These are phyloP conservation scores for Coemansia sp. DNA, from an alignment of 192 early-diverging fungal species.

Conservation along the genomic window DNA sequence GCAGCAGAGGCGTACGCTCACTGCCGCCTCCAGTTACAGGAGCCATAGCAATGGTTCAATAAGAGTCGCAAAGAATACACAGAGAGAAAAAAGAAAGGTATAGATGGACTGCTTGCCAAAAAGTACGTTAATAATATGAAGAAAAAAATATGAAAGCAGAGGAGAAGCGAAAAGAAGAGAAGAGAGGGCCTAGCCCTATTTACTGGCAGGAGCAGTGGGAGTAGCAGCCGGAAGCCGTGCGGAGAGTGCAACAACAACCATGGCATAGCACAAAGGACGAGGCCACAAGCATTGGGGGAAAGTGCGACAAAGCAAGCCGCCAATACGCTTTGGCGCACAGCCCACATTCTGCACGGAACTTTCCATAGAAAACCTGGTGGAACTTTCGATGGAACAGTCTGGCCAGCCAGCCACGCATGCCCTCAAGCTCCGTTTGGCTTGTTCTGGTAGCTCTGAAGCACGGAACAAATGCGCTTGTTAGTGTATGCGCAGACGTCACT, in stretches of 20 bases:
- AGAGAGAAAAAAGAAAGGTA: background rate
- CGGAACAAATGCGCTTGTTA: background rate
- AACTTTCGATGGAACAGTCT: conserved; percentile 4
- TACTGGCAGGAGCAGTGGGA: background rate
- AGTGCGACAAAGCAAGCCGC: conserved; percentile 6
- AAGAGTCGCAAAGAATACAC: background rate
- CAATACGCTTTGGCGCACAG: background rate
- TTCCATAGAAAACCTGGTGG: background rate
- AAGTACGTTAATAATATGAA: background rate
- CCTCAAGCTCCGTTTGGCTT: background rate
- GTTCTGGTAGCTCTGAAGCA: background rate
- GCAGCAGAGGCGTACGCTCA: conserved; percentile 55
- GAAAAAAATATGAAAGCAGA: background rate
- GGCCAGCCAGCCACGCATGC: background rate
- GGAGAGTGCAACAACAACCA: background rate
- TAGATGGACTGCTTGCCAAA: background rate
- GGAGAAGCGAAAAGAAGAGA: conserved; percentile 16
- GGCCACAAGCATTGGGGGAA: conserved; percentile 7
- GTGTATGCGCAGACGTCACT: background rate
- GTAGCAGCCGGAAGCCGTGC: background rate
- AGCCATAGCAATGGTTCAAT: conserved; percentile 22
- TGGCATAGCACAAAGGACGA: background rate
- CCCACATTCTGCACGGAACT: conserved; percentile 19
- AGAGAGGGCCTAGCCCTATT: background rate
- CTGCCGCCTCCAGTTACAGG: conserved; percentile 34